These are phyloP conservation scores for Serendipita sp. DNA, from an alignment of 768 basidiomycete species.

Conservation along the genomic window DNA sequence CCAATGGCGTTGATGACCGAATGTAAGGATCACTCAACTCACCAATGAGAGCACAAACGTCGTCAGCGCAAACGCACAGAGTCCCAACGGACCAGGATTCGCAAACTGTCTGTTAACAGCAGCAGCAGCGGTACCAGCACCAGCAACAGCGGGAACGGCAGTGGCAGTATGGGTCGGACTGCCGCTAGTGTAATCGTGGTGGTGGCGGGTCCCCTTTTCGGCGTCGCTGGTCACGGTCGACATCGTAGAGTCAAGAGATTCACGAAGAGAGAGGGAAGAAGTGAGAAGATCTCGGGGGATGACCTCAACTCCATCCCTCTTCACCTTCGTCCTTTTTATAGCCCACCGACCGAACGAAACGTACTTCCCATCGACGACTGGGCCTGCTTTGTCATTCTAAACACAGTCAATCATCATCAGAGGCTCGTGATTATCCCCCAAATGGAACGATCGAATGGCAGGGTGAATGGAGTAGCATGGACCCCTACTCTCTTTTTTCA, in stretches of 20 bases:
- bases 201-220: background rate
- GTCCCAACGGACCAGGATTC: constrained; percentile 1
- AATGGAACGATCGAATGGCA: background rate
- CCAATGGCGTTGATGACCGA: background rate
- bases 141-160: background rate
- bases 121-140: background rate
- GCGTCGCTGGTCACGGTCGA: background rate
- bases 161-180: background rate
- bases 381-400: no score
- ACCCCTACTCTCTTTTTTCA: background rate
- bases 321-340: no score
- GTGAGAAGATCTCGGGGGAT: no score
- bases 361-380: no score
- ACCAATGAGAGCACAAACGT: constrained; percentile 3
- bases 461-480: background rate
- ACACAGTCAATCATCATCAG: no score
- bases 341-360: no score
- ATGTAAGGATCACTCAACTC: background rate
- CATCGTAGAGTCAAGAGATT: background rate
- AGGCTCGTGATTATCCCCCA: no score
- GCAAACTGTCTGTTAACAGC: background rate
- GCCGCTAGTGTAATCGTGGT: background rate
- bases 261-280: no score
- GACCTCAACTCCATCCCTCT: no score
- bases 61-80: background rate